Evolutionary conservation across 1,284 basidiomycete species (phyloP).

Genomic region (Chalciporus piperatoides): DNA sequence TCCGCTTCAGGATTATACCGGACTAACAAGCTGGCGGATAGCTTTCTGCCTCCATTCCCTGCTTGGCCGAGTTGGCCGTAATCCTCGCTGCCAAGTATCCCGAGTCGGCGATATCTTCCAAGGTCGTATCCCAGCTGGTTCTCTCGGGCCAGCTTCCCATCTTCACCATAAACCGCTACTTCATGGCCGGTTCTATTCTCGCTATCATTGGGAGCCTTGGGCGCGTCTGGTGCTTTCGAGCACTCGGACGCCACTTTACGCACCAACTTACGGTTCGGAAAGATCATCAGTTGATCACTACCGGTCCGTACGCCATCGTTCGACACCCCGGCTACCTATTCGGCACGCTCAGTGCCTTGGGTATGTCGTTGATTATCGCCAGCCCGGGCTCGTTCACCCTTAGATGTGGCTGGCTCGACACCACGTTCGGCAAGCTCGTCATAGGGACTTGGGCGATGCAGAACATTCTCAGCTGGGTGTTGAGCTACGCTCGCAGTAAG

Average conservation of each 20-base stretch:
- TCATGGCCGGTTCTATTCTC: constrained; percentile 20
- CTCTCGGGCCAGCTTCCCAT: constrained; percentile 20
- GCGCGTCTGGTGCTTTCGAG: constrained; percentile 30
- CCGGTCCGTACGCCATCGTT: constrained; percentile 31
- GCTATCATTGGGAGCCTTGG: constrained; percentile 20
- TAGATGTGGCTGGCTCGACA: constrained; percentile 27
- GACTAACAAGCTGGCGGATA: constrained; percentile 8
- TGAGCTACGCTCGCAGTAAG: constrained; percentile 16
- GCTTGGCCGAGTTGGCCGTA: constrained; percentile 24
- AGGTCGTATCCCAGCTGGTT: constrained; percentile 20
- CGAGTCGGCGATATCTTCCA: constrained; percentile 17
- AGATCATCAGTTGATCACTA: constrained; percentile 29
- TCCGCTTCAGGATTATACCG: background rate
- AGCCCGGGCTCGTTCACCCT: constrained; percentile 26
- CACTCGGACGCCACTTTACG: constrained; percentile 31
- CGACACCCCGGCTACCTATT: constrained; percentile 33
- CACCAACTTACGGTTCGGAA: constrained; percentile 29
- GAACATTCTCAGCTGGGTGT: constrained; percentile 14
- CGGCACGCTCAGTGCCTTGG: constrained; percentile 16
- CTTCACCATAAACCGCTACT: constrained; percentile 8
- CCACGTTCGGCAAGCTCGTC: constrained; percentile 13
- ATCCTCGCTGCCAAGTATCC: constrained; percentile 19
- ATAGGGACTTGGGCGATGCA: constrained; percentile 21
- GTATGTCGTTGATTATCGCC: constrained; percentile 29
- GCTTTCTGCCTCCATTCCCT: constrained; percentile 28